Evolutionary conservation across 305 asterid genomes (phyloP).

Genomic region (Monarda citriodora): DNA sequence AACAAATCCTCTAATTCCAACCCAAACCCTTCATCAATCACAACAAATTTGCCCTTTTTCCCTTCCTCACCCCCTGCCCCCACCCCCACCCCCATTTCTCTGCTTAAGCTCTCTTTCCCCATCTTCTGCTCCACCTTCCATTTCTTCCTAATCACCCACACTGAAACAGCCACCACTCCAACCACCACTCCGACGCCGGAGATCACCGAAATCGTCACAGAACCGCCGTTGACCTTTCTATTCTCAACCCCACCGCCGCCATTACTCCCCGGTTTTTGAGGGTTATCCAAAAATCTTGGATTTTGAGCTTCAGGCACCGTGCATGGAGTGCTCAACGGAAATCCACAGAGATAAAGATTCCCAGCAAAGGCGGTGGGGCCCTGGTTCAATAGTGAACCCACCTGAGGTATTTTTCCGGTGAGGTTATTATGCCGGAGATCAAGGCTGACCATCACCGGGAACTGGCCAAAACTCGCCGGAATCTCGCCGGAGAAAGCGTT

Average conservation of each 20-base stretch:
- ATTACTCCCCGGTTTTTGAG: conserved; percentile 44
- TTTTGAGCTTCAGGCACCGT: conserved; percentile 61
- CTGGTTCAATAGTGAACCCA: conserved; percentile 85
- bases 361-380: conserved; percentile 98
- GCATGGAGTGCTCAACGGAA: conserved; percentile 66
- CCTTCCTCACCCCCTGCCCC: conserved; percentile 55
- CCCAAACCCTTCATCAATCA: conserved; percentile 70
- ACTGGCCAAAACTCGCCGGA: conserved; percentile 73
- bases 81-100: conserved; percentile 27
- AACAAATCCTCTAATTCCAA: conserved; percentile 94
- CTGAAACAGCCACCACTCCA: conserved; percentile 52
- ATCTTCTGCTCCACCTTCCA: conserved; percentile 48
- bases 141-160: conserved; percentile 58
- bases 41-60: conserved; percentile 77
- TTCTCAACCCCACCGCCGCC: conserved; percentile 38
- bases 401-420: conserved; percentile 86
- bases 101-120: conserved; percentile 42
- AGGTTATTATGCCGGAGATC: conserved; percentile 77
- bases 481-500: conserved; percentile 79
- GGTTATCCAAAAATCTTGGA: conserved; percentile 46
- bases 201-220: conserved; percentile 56
- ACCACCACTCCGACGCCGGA: conserved; percentile 57
- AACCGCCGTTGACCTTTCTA: conserved; percentile 36
- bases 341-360: conserved; percentile 85
- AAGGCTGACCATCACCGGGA: conserved; percentile 81